Percentiles rank a stretch among this genome's conserved stretches.
Conservation (phyloP, 2,329 filamentous ascomycete species). For the Paraconiothyrium brasiliense region DNA sequence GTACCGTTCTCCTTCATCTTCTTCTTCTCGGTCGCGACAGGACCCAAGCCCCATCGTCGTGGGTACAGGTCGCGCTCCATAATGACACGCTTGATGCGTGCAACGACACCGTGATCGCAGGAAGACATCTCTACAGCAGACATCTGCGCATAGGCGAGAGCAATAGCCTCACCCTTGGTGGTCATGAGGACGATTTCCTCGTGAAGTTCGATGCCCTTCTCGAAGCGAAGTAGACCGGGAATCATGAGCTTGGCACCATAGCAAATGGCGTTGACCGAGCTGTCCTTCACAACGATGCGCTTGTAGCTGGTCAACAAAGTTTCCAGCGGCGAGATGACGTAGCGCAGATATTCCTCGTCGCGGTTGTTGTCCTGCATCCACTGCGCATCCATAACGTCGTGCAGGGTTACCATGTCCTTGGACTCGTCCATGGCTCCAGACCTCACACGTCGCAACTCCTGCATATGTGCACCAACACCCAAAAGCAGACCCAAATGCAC, state of each 20-base stretch:
- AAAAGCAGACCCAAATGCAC: slow-evolving; percentile 84
- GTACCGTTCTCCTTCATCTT: slow-evolving; percentile 99
- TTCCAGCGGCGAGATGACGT: slow-evolving; percentile 91
- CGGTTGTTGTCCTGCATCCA: slow-evolving; percentile 95
- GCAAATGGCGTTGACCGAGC: slow-evolving; percentile 94
- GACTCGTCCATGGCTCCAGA: slow-evolving; percentile 95
- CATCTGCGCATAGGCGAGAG: slow-evolving; percentile 96
- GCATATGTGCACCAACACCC: slow-evolving; percentile 95
- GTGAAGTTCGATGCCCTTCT: slow-evolving; percentile 89
- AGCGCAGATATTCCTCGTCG: slow-evolving; percentile 91
- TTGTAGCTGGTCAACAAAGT: slow-evolving; percentile 93
- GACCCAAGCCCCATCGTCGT: slow-evolving; percentile 93
- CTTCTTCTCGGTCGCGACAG: slow-evolving; percentile 96
- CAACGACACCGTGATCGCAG: slow-evolving; percentile 96
- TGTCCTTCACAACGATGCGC: slow-evolving; percentile 97
- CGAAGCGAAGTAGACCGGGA: slow-evolving; percentile 91
- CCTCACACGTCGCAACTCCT: slow-evolving; percentile 93
- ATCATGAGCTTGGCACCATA: slow-evolving; percentile 99
- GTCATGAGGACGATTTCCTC: slow-evolving; percentile 99
- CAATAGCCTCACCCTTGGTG: slow-evolving; percentile 98
- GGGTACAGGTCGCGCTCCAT: slow-evolving; percentile 99
- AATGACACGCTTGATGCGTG: slow-evolving; percentile 99
- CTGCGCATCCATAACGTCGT: slow-evolving; percentile 95
- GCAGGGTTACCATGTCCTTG: slow-evolving; percentile 88
- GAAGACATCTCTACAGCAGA: slow-evolving; percentile 96